Conservation (phyloP, 163 green algal genomes). For the Coccomyxa subellipsoidea region DNA sequence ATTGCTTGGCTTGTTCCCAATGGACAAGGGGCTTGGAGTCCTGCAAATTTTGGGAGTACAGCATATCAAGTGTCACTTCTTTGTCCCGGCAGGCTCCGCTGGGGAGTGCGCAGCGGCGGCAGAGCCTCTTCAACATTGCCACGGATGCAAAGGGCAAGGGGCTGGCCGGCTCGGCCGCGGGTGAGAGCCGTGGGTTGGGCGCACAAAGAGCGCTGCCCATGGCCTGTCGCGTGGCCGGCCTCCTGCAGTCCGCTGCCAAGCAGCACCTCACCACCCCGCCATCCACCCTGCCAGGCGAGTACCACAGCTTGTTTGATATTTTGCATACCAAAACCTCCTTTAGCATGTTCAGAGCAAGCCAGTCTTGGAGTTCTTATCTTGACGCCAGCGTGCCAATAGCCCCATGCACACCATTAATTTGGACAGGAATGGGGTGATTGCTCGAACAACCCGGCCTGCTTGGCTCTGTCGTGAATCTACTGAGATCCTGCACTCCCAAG, state of each 20-base stretch:
- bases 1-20: no score
- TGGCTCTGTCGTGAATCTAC: no score
- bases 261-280: constrained; percentile 2
- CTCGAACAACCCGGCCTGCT: no score
- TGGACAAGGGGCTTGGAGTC: no score
- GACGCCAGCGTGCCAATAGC: no score
- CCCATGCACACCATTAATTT: no score
- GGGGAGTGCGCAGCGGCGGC: background rate
- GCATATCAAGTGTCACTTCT: no score
- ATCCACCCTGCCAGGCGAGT: background rate
- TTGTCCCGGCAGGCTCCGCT: background rate
- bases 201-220: background rate
- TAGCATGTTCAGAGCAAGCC: no score
- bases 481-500: no score
- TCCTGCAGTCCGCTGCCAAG: background rate
- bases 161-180: background rate
- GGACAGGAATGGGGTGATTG: no score
- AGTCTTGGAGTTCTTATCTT: no score
- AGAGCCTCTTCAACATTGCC: background rate
- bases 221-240: background rate
- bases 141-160: background rate
- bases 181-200: background rate
- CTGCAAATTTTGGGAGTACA: no score
- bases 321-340: background rate
- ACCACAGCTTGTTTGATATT: background rate